These are phyloP conservation scores for Garcia nutans DNA, from an alignment of 345 rosid genomes.

Conservation along the genomic window DNA sequence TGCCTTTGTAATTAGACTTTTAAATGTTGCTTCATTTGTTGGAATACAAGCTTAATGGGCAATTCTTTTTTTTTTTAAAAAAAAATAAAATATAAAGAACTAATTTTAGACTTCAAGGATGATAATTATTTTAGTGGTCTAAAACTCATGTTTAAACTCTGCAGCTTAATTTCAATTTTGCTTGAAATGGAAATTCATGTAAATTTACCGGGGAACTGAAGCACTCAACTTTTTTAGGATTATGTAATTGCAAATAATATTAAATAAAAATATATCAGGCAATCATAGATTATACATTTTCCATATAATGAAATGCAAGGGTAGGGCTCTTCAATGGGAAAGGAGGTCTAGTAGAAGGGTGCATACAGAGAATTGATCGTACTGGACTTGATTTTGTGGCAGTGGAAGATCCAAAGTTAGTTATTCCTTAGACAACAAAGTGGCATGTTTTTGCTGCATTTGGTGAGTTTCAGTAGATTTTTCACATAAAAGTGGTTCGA, in stretches of 20 bases:
- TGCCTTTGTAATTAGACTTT: background rate
- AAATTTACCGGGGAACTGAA: background rate
- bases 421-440: constrained; percentile 51
- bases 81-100: background rate
- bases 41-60: background rate
- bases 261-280: background rate
- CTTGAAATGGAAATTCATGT: background rate
- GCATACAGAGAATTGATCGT: constrained; percentile 58
- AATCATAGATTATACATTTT: no score
- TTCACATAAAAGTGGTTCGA: background rate
- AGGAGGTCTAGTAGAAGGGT: constrained; percentile 69
- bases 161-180: background rate
- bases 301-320: constrained; percentile 43
- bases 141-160: background rate
- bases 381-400: constrained; percentile 67
- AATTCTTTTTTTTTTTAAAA: background rate
- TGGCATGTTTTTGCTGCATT: constrained; percentile 92
- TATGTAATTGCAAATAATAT: constrained; percentile 1
- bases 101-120: background rate
- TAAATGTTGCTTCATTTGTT: background rate
- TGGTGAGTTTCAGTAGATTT: constrained; percentile 43
- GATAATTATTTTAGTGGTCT: background rate
- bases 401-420: constrained; percentile 49
- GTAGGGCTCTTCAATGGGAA: constrained; percentile 93
- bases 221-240: background rate